phyloP scores from a whole-genome alignment of 176 grass and related monocot species.

The Aegilops umbellulata region DNA sequence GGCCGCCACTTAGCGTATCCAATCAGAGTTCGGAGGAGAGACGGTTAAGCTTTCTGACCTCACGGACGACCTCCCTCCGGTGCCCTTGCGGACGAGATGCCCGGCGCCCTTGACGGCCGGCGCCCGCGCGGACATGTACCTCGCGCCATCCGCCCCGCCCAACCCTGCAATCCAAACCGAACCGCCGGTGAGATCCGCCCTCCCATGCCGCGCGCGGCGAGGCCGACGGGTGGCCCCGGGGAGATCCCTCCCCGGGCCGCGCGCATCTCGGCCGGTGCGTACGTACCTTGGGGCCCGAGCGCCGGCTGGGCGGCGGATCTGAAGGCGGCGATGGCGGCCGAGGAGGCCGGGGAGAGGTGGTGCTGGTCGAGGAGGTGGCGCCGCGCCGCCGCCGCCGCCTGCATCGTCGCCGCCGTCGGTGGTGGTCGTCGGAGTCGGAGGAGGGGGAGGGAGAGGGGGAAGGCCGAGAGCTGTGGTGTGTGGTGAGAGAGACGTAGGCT shows the following conservation, averaged over 20 bases:
- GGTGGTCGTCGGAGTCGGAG: constrained; percentile 10
- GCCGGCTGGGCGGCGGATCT: constrained; percentile 36
- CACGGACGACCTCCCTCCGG: constrained; percentile 84
- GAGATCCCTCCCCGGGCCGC: background rate
- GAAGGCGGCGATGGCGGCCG: constrained; percentile 37
- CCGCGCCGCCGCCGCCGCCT: constrained; percentile 48
- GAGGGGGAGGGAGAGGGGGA: background rate
- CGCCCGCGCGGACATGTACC: constrained; percentile 45
- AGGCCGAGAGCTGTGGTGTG: constrained; percentile 8
- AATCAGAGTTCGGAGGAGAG: background rate
- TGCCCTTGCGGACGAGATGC: constrained; percentile 85
- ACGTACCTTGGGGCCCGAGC: constrained; percentile 24
- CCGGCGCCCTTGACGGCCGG: constrained; percentile 68
- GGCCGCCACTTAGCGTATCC: background rate
- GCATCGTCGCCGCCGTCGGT: constrained; percentile 39
- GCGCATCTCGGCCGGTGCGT: background rate
- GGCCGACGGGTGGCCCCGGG: background rate
- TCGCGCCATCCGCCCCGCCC: constrained; percentile 52
- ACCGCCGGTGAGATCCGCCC: constrained; percentile 15
- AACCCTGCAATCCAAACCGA: constrained; percentile 25
- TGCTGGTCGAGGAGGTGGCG: constrained; percentile 44
- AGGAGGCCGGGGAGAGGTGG: constrained; percentile 28
- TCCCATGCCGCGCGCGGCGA: background rate
- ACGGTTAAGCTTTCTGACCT: constrained; percentile 35
- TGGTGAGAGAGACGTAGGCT: background rate